Evolutionary conservation across 1,284 basidiomycete species (phyloP).

Genomic region (Coniferiporia sulphurascens): DNA sequence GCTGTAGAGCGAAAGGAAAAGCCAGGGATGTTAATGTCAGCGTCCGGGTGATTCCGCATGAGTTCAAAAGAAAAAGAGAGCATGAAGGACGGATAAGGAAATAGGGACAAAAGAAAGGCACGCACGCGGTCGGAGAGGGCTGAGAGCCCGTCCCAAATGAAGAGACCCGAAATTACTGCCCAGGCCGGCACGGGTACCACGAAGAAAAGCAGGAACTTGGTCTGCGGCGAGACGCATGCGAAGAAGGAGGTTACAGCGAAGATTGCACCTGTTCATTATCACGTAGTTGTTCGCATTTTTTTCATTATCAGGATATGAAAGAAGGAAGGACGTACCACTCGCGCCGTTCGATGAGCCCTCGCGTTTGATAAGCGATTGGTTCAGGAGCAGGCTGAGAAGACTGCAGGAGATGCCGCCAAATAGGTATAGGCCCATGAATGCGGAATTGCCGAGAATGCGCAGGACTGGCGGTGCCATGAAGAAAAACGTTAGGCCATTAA

Average conservation of each 20-base stretch:
- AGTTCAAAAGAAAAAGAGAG: not conserved
- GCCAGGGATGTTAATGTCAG: no score
- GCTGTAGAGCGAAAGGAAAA: constrained; percentile 28
- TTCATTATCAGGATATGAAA: not conserved
- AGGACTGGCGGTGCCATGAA: constrained; percentile 75
- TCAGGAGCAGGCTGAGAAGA: constrained; percentile 55
- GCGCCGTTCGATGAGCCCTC: constrained; percentile 64
- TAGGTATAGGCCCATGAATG: constrained; percentile 76
- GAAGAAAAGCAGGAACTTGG: constrained; percentile 76
- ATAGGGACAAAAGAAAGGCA: constrained; percentile 15
- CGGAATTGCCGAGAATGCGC: constrained; percentile 60
- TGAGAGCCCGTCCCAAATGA: constrained; percentile 63
- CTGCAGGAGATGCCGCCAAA: constrained; percentile 65
- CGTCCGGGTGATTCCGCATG: no score
- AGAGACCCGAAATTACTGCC: constrained; percentile 70
- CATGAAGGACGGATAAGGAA: constrained; percentile 20
- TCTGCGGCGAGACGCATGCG: constrained; percentile 63
- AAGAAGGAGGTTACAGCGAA: constrained; percentile 70
- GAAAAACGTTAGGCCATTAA: constrained; percentile 79
- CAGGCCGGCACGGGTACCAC: constrained; percentile 84
- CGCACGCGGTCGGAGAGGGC: constrained; percentile 38
- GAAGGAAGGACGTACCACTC: constrained; percentile 48
- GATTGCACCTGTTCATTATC: constrained; percentile 54
- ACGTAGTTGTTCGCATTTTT: not conserved
- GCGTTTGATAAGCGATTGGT: constrained; percentile 38